These are phyloP conservation scores for Saussurea involucrata DNA, from an alignment of 129 eudicot genomes.

Conservation along the genomic window DNA sequence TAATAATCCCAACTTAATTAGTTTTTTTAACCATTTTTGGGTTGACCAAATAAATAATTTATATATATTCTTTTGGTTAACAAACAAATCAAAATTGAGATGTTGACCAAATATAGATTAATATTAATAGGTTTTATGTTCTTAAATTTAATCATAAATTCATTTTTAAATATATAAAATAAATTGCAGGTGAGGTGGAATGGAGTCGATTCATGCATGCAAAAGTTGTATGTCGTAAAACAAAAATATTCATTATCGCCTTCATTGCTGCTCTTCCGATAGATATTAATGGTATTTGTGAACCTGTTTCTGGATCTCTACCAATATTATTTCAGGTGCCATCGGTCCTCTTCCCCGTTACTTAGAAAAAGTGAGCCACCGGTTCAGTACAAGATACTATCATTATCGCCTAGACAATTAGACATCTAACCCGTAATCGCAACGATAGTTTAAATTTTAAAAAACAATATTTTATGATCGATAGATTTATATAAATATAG, in stretches of 20 bases:
- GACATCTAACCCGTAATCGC: too few species aligned
- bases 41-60: slow-evolving; percentile 17
- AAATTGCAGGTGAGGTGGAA: background rate
- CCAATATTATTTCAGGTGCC: too few species aligned
- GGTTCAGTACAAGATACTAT: too few species aligned
- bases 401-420: too few species aligned
- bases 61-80: slow-evolving; percentile 10
- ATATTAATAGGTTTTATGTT: slow-evolving; percentile 17
- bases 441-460: too few species aligned
- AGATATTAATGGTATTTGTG: too few species aligned
- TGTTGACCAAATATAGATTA: slow-evolving; percentile 26
- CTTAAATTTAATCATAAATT: background rate
- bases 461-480: background rate
- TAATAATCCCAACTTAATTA: slow-evolving; percentile 9
- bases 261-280: too few species aligned
- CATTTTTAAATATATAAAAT: background rate
- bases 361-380: too few species aligned
- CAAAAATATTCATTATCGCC: too few species aligned
- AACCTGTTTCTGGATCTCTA: too few species aligned
- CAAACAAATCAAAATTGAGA: slow-evolving; percentile 32
- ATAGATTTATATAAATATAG: background rate
- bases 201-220: slow-evolving; percentile 25
- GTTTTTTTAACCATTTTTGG: background rate
- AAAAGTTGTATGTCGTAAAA: background rate
- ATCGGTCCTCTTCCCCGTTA: too few species aligned